Evolutionary conservation across 495 filamentous ascomycete species (phyloP).

Genomic region (Penicillium cataractarum): DNA sequence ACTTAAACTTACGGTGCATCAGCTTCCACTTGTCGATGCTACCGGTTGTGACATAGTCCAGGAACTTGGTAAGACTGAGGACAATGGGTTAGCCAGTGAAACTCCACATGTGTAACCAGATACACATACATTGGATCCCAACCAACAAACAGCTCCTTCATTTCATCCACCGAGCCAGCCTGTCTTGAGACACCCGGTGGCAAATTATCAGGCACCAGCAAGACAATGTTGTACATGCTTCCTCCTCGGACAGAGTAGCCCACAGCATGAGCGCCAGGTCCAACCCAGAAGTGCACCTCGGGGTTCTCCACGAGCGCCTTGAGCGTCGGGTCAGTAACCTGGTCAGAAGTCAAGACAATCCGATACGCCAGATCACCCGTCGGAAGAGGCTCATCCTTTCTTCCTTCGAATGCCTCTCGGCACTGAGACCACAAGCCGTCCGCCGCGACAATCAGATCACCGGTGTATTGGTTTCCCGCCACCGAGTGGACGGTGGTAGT

Average conservation of each 20-base stretch:
- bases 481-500: slow-evolving; percentile 29
- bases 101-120: background rate
- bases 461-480: slow-evolving; percentile 35
- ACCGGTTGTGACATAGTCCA: slow-evolving; percentile 32
- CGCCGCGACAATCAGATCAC: slow-evolving; percentile 61
- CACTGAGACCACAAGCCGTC: slow-evolving; percentile 59
- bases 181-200: slow-evolving; percentile 57
- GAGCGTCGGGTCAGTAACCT: slow-evolving; percentile 50
- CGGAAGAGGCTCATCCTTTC: slow-evolving; percentile 48
- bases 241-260: slow-evolving; percentile 67
- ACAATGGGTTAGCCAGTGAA: background rate
- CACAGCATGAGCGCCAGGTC: slow-evolving; percentile 65
- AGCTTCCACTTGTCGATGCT: slow-evolving; percentile 64
- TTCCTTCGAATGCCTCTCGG: slow-evolving; percentile 52
- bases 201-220: slow-evolving; percentile 71
- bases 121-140: slow-evolving; percentile 58
- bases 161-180: slow-evolving; percentile 64
- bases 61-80: slow-evolving; percentile 37
- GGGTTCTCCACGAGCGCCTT: slow-evolving; percentile 56
- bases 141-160: slow-evolving; percentile 60
- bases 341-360: slow-evolving; percentile 58
- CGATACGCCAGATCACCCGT: slow-evolving; percentile 74
- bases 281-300: slow-evolving; percentile 72
- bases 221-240: slow-evolving; percentile 67
- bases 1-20: slow-evolving; percentile 53